Conservation (phyloP, 2,329 filamentous ascomycete species). For the Calonectria pauciramosa region DNA sequence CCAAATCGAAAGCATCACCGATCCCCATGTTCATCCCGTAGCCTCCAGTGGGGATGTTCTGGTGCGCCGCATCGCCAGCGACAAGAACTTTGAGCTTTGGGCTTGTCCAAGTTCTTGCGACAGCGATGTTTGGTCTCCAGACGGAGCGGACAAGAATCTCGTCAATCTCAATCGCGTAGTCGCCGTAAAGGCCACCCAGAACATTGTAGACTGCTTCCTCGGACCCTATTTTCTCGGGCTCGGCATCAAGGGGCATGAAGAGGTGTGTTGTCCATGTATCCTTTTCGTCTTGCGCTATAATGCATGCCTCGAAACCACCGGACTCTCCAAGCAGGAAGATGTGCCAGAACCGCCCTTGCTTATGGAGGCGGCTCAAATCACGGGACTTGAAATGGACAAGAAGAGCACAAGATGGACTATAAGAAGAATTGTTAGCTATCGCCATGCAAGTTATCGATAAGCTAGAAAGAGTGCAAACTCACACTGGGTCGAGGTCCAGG, state of each 20-base stretch:
- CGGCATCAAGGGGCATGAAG: background rate
- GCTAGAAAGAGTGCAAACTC: no score
- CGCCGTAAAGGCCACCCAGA: slow-evolving; percentile 4
- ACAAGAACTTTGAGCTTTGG: slow-evolving; percentile 51
- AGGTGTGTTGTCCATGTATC: background rate
- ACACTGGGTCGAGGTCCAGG: no score
- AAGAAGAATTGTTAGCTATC: background rate
- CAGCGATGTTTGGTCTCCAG: slow-evolving; percentile 37
- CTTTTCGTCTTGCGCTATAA: slow-evolving; percentile 12
- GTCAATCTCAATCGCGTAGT: slow-evolving; percentile 34
- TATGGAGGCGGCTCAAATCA: background rate
- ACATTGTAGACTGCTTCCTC: slow-evolving; percentile 15
- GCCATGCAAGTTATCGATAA: background rate
- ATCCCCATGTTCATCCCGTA: slow-evolving; percentile 55
- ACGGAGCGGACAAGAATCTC: slow-evolving; percentile 36
- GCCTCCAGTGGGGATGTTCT: slow-evolving; percentile 51
- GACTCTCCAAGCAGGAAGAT: background rate
- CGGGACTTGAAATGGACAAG: slow-evolving; percentile 13
- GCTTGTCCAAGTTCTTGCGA: slow-evolving; percentile 40
- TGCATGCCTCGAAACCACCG: background rate
- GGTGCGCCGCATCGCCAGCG: slow-evolving; percentile 54
- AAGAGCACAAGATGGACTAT: background rate
- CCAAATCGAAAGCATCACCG: slow-evolving; percentile 51
- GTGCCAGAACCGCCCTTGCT: slow-evolving; percentile 21
- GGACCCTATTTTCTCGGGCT: background rate